Conservation (phyloP, 1,284 basidiomycete genomes). For the Puccinia horiana region DNA sequence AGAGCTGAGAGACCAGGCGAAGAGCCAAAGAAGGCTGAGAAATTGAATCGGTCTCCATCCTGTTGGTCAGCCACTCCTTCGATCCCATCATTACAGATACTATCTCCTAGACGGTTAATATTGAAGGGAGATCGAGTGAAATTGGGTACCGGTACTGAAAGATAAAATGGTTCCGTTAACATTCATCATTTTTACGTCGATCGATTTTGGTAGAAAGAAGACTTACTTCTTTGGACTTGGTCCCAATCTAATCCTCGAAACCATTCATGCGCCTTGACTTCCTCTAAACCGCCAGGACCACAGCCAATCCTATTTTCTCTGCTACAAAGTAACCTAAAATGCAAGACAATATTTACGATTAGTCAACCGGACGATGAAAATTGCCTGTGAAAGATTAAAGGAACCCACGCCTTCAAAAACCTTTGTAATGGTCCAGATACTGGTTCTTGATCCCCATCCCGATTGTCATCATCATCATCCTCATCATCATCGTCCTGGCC, state of each 20-base stretch:
- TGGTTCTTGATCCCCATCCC: background rate
- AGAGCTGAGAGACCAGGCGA: conserved; percentile 31
- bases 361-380: too few species aligned
- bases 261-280: conserved; percentile 10
- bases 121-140: background rate
- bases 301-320: conserved; percentile 21
- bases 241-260: conserved; percentile 31
- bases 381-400: background rate
- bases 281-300: background rate
- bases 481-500: background rate
- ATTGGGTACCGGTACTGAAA: conserved; percentile 10
- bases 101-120: background rate
- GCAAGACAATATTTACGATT: background rate
- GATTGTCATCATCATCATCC: background rate
- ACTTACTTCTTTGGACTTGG: background rate
- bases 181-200: too few species aligned
- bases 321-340: background rate
- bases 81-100: background rate
- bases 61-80: background rate
- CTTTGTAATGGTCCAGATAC: background rate
- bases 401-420: background rate
- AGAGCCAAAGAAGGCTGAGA: conserved; percentile 32
- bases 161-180: background rate
- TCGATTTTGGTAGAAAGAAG: background rate
- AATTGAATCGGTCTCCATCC: background rate